A percentile compares a stretch with the other conserved stretches of the same genome.
These are phyloP conservation scores for Neurospora sp. DNA, from an alignment of 495 filamentous ascomycete genomes.

Conservation along the genomic window DNA sequence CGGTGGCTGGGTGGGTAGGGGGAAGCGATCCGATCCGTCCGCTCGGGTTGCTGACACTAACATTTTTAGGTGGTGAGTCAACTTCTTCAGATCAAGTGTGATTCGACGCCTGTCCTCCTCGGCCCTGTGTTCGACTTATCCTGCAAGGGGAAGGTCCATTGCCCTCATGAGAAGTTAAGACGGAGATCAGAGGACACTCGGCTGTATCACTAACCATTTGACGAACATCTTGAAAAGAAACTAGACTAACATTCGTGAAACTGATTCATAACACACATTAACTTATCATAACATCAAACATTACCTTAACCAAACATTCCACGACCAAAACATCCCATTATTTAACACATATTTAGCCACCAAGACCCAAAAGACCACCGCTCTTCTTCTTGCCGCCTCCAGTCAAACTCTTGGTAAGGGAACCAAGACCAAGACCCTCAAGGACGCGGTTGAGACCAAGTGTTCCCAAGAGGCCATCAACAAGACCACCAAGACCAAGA, in stretches of 20 bases:
- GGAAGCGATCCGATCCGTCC: background rate
- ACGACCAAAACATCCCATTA: background rate
- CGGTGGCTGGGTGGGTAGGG: background rate
- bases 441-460: constrained; percentile 73
- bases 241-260: background rate
- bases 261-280: background rate
- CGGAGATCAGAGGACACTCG: background rate
- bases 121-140: background rate
- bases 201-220: background rate
- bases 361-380: constrained; percentile 19
- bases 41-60: background rate
- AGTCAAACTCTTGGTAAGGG: constrained; percentile 36
- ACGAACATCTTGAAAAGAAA: background rate
- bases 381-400: constrained; percentile 32
- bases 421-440: constrained; percentile 59
- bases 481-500: constrained; percentile 72
- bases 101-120: background rate
- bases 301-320: background rate
- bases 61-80: background rate
- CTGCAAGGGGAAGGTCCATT: background rate
- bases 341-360: constrained; percentile 4
- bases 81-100: background rate
- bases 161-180: background rate
- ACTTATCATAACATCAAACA: background rate
- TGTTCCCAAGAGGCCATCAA: constrained; percentile 70